Percentiles rank a stretch among this genome's conserved stretches.
These are phyloP conservation scores for Aureobasidium sp. DNA, from an alignment of 2,329 filamentous ascomycete species.

Conservation along the genomic window DNA sequence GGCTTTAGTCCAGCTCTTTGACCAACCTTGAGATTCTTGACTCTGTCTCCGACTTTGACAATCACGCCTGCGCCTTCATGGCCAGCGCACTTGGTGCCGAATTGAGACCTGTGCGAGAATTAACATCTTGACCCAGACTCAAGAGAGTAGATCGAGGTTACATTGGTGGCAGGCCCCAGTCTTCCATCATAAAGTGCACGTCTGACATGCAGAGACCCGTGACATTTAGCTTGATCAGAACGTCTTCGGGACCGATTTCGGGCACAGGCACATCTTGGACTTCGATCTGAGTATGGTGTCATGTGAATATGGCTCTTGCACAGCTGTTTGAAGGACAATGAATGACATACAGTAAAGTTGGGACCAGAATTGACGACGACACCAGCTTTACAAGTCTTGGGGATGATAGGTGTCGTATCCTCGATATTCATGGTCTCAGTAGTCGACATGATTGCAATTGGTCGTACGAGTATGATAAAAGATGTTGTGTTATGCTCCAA, in stretches of 20 bases:
- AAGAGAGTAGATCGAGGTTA: neutral
- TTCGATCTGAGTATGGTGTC: conserved; percentile 26
- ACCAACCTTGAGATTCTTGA: conserved; percentile 47
- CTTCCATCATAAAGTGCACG: conserved; percentile 51
- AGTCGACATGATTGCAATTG: neutral
- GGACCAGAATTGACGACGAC: conserved; percentile 47
- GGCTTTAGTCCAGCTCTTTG: conserved; percentile 49
- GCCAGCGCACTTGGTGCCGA: conserved; percentile 37
- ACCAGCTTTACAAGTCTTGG: conserved; percentile 45
- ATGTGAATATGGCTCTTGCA: neutral
- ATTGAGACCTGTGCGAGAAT: conserved; percentile 20
- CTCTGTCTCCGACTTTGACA: conserved; percentile 48
- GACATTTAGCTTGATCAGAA: conserved; percentile 51
- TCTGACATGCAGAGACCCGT: conserved; percentile 54
- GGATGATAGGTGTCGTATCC: conserved; percentile 26
- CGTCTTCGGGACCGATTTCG: conserved; percentile 45
- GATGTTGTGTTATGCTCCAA: neutral
- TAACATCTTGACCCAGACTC: neutral
- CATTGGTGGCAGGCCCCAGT: conserved; percentile 46
- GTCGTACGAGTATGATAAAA: neutral
- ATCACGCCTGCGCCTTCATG: conserved; percentile 55
- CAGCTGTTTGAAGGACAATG: neutral
- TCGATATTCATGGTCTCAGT: neutral
- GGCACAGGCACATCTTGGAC: conserved; percentile 45
- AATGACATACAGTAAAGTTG: conserved; percentile 31